Conservation (phyloP, 2,329 filamentous ascomycete species). For the Trichoderma afroharzianum region DNA sequence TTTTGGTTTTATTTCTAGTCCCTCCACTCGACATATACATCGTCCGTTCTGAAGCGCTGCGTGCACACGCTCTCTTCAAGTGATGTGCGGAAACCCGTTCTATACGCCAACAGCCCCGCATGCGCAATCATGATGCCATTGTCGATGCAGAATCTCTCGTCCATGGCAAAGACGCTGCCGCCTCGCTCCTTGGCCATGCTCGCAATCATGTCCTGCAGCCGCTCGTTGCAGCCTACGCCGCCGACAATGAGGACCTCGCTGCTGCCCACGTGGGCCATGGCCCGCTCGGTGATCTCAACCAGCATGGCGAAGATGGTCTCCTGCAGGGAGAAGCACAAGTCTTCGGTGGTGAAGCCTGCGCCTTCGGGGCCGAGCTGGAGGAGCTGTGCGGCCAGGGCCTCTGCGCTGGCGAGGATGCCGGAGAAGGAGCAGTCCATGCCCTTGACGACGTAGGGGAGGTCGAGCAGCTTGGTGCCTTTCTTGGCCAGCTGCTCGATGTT, state of each 20-base stretch:
- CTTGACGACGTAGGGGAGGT: slow-evolving; percentile 93
- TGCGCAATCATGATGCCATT: slow-evolving; percentile 99
- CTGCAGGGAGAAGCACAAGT: slow-evolving; percentile 91
- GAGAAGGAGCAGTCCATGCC: slow-evolving; percentile 98
- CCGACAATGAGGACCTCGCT: slow-evolving; percentile 91
- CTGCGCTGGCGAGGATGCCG: slow-evolving; percentile 81
- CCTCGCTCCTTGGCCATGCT: slow-evolving; percentile 86
- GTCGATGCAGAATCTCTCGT: slow-evolving; percentile 97
- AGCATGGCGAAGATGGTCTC: slow-evolving; percentile 97
- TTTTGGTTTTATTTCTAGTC: slow-evolving; percentile 39
- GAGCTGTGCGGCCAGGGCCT: slow-evolving; percentile 72
- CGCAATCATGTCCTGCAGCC: slow-evolving; percentile 97
- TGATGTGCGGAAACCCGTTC: slow-evolving; percentile 72
- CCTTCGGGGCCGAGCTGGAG: slow-evolving; percentile 43
- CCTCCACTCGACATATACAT: slow-evolving; percentile 76
- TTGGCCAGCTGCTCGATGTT: slow-evolving; percentile 94
- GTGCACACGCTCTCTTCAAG: slow-evolving; percentile 82
- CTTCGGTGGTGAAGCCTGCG: slow-evolving; percentile 67
- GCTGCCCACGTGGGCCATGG: slow-evolving; percentile 95
- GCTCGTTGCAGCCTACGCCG: slow-evolving; percentile 91
- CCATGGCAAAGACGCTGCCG: slow-evolving; percentile 88
- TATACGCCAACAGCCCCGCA: slow-evolving; percentile 80
- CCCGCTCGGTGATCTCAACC: slow-evolving; percentile 95
- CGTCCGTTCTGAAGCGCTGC: slow-evolving; percentile 78
- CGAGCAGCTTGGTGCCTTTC: slow-evolving; percentile 69